Base-by-base conservation (phyloP, 352 stramenopile species). In the Phytophthora niederhauseri region DNA sequence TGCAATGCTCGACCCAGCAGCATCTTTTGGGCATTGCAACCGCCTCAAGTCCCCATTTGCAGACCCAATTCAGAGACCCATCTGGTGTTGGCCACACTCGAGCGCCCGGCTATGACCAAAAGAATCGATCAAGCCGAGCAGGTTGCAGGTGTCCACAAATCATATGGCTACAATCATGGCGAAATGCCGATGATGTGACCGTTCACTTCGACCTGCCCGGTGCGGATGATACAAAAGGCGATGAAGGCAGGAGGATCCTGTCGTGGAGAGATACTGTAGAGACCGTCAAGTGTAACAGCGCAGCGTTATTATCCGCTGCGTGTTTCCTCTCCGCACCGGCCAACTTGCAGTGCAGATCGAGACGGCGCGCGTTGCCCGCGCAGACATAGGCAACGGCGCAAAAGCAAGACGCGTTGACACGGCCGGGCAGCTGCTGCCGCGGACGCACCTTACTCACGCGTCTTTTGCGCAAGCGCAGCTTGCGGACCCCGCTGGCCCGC, bases 161-260 rank as follows among this genome's bases (percentile, higher is more conserved):
- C 51, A 49, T 45, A 58, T 68, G 51, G 64, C 41, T 68, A 52
- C 57, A 55, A 72, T 68, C 64, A 14, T 72, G 54, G 64, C 61
- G 64, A 72, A 72, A 72, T 68, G 57, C 57, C 38, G 64, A 72
- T 72, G 64, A 72, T 72, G 64, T 72, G 64, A 72, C 58, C 54
- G 8, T 14, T 31, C 28, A 61, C 51, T 50, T 56, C 57, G 52
- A 52, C 48, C 28, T 50, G 45, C 17, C n/a, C 1, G 30, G 22
- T 31, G 58, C 20, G 51, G 54, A 54, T 64, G 50, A 64, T 41
- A 15, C 34, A 41, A 41, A 41, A 9, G 34, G 28, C 28, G 28
- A 31, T 31, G 28, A 31, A 31, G 28, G 28, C 28, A 31, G 28
- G 28, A 31, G 28, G 28, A 31, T 31, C 28, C 28, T 31, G 28